These are phyloP conservation scores for Kwoniella newhampshirensis DNA, from an alignment of 768 basidiomycete genomes.

Conservation along the genomic window DNA sequence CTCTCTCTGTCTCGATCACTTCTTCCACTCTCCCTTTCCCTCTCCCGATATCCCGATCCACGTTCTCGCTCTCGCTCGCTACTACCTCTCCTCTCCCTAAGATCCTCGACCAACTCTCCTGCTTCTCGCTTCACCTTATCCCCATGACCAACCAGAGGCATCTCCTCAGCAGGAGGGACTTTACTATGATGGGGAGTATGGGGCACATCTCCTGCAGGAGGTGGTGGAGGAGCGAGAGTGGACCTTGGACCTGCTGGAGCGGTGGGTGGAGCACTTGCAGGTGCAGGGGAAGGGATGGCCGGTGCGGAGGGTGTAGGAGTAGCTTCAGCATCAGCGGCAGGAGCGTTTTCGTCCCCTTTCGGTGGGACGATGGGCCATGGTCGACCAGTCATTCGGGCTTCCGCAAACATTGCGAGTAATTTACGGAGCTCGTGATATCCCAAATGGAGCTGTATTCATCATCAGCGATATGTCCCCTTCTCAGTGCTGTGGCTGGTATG, in stretches of 20 bases:
- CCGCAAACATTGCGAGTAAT: slow-evolving; percentile 85
- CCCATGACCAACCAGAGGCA: slow-evolving; percentile 54
- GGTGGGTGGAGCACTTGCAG: slow-evolving; percentile 22
- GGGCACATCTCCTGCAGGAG: slow-evolving; percentile 20
- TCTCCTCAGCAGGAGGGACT: slow-evolving; percentile 47
- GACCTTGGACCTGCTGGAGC: slow-evolving; percentile 38
- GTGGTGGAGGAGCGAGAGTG: slow-evolving; percentile 19
- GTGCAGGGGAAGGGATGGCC: slow-evolving; percentile 3
- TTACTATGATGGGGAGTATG: slow-evolving; percentile 49
- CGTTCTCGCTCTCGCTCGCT: slow-evolving; percentile 66
- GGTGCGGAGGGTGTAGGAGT: slow-evolving; percentile 12
- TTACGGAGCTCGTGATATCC: slow-evolving; percentile 98
- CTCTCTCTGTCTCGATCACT: slow-evolving; percentile 22
- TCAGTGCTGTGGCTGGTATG: slow-evolving; percentile 4
- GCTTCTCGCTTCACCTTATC: slow-evolving; percentile 51
- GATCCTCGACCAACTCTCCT: slow-evolving; percentile 47
- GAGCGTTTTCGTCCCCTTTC: background rate
- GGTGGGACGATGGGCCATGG: slow-evolving; percentile 52
- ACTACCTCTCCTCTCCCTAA: slow-evolving; percentile 34
- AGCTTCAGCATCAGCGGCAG: slow-evolving; percentile 56
- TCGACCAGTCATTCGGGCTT: slow-evolving; percentile 67
- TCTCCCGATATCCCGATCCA: slow-evolving; percentile 53
- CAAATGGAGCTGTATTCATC: slow-evolving; percentile 77
- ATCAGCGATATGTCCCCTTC: slow-evolving; percentile 5
- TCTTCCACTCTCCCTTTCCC: slow-evolving; percentile 25